A percentile compares a stretch with the other conserved stretches of the same genome.
These are phyloP conservation scores for Fusarium ambrosium DNA, from an alignment of 2,329 filamentous ascomycete genomes.

Conservation along the genomic window DNA sequence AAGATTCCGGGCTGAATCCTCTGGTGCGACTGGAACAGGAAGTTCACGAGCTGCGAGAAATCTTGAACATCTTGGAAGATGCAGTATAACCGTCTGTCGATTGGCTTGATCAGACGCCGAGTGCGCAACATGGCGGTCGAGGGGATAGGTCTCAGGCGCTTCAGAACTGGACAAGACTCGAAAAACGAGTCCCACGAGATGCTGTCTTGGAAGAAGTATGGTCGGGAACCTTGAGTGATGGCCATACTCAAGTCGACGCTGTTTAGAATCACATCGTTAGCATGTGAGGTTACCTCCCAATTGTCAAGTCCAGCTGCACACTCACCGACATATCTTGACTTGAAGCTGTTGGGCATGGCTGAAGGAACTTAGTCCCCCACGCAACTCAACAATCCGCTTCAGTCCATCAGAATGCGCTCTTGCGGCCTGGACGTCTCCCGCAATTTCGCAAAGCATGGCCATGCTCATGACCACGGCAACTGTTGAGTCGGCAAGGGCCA, in stretches of 20 bases:
- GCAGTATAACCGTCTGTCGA: neutral
- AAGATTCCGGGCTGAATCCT: neutral
- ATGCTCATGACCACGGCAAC: constrained; percentile 3
- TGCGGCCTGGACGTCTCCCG: neutral
- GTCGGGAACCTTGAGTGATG: neutral
- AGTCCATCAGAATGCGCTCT: neutral
- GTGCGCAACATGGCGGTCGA: neutral
- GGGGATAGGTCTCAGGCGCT: neutral
- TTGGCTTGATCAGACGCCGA: neutral
- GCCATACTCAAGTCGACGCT: neutral
- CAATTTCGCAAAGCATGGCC: neutral
- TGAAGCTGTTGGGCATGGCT: neutral
- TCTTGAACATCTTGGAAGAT: neutral
- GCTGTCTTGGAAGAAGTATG: constrained; percentile 1
- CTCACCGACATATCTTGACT: constrained; percentile 7
- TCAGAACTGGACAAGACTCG: neutral
- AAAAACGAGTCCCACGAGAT: constrained; percentile 3
- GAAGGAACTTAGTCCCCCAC: neutral
- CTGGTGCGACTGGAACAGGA: neutral
- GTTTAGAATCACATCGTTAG: neutral
- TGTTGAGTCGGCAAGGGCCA: neutral
- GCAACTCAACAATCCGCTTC: neutral
- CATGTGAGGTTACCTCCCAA: neutral
- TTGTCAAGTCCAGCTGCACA: neutral
- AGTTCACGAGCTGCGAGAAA: neutral